phyloP scores from a whole-genome alignment of 495 filamentous ascomycete genomes.

The Bombardia bombarda region DNA sequence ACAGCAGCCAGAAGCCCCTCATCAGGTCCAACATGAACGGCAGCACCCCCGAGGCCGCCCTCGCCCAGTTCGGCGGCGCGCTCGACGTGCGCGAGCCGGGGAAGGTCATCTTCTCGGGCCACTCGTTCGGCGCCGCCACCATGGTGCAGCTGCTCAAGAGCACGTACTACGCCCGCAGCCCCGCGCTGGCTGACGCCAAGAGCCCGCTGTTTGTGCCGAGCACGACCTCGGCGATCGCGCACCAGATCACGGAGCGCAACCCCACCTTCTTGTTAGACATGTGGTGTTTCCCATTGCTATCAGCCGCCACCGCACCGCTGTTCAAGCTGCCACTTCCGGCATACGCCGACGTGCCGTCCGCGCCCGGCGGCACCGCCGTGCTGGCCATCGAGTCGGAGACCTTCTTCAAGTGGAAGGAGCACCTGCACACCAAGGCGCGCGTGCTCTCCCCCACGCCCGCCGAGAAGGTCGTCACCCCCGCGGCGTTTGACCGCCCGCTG shows the following conservation, averaged over 20 bases:
- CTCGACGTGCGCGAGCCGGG: slow-evolving; percentile 64
- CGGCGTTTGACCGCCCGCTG: slow-evolving; percentile 16
- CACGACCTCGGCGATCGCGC: slow-evolving; percentile 35
- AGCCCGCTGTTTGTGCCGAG: slow-evolving; percentile 43
- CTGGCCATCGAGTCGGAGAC: slow-evolving; percentile 59
- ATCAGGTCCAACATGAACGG: slow-evolving; percentile 37
- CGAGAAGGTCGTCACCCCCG: slow-evolving; percentile 14
- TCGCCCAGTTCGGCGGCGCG: slow-evolving; percentile 42
- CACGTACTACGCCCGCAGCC: slow-evolving; percentile 48
- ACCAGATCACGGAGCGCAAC: slow-evolving; percentile 55
- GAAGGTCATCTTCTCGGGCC: slow-evolving; percentile 60
- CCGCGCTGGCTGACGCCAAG: slow-evolving; percentile 16
- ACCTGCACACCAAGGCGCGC: slow-evolving; percentile 52
- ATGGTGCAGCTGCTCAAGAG: slow-evolving; percentile 66
- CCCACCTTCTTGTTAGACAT: slow-evolving; percentile 61
- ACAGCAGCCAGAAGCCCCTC: slow-evolving; percentile 32
- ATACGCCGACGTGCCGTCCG: slow-evolving; percentile 35
- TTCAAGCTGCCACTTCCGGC: slow-evolving; percentile 59
- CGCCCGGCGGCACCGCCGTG: slow-evolving; percentile 40
- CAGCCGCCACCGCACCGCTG: slow-evolving; percentile 45
- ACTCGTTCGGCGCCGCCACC: slow-evolving; percentile 69
- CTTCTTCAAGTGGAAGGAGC: slow-evolving; percentile 64
- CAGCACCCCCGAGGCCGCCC: slow-evolving; percentile 29
- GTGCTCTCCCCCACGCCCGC: slow-evolving; percentile 45
- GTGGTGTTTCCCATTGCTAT: slow-evolving; percentile 62